These are phyloP conservation scores for Saturnispora gosingensis DNA, from an alignment of 805 yeast species.

Conservation along the genomic window DNA sequence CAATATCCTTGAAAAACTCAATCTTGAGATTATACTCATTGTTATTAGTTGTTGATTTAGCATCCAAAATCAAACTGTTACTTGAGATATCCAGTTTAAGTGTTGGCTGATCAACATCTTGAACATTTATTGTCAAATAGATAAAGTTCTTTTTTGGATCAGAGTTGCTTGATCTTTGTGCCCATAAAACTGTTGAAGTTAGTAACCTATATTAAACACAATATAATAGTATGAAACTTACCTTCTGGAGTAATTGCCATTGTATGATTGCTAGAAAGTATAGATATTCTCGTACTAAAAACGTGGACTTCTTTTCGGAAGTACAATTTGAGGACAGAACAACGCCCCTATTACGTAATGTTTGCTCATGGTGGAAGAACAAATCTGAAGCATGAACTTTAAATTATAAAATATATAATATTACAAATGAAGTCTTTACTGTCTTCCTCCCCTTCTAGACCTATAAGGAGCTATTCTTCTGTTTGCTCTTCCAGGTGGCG, in stretches of 20 bases:
- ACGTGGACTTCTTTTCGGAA: background rate
- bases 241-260: constrained; percentile 27
- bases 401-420: background rate
- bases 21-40: constrained; percentile 48
- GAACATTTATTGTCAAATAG: constrained; percentile 62
- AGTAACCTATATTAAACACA: background rate
- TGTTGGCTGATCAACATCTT: constrained; percentile 42
- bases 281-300: no score
- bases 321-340: background rate
- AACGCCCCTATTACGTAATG: background rate
- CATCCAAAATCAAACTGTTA: constrained; percentile 42
- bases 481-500: background rate
- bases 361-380: background rate
- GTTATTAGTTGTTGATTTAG: constrained; percentile 38
- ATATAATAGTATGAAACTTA: constrained; percentile 13
- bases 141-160: constrained; percentile 68
- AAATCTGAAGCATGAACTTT: background rate
- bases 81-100: constrained; percentile 47
- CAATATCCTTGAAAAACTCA: constrained; percentile 71
- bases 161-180: constrained; percentile 81
- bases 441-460: background rate
- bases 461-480: constrained; percentile 3
- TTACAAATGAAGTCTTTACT: background rate
- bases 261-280: background rate
- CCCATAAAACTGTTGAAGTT: constrained; percentile 63